These are phyloP conservation scores for Tuber brumale DNA, from an alignment of 495 filamentous ascomycete genomes.

Conservation along the genomic window DNA sequence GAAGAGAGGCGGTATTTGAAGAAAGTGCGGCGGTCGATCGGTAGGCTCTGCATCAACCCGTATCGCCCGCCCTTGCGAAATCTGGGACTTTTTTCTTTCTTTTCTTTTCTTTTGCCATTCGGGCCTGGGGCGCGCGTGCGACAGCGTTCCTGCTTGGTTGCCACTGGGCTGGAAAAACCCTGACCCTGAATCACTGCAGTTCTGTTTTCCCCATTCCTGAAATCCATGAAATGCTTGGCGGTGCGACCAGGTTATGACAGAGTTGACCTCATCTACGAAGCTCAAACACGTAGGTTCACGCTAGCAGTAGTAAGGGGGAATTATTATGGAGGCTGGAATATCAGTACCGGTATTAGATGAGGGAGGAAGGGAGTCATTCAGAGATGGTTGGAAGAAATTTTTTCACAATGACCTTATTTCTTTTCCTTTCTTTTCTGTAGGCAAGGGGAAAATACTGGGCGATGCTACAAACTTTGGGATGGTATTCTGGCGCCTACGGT, in stretches of 20 bases:
- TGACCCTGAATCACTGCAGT: background rate
- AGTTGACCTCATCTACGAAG: background rate
- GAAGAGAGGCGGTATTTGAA: slow-evolving; percentile 36
- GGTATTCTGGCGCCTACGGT: slow-evolving; percentile 2
- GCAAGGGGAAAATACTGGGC: background rate
- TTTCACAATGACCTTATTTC: background rate
- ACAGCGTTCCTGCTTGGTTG: background rate
- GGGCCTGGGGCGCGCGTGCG: background rate
- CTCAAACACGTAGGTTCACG: background rate
- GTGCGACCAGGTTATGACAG: background rate
- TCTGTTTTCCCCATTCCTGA: background rate
- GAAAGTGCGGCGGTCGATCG: slow-evolving; percentile 26
- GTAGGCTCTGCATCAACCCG: slow-evolving; percentile 29
- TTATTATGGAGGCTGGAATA: background rate
- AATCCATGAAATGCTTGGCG: background rate
- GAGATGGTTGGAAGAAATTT: background rate
- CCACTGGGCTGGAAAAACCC: background rate
- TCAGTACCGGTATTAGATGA: background rate
- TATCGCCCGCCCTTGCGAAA: slow-evolving; percentile 7
- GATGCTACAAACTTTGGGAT: background rate
- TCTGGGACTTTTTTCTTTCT: background rate
- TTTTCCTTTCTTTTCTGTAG: background rate
- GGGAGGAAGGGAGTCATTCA: background rate
- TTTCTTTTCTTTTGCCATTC: background rate
- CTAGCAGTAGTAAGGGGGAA: background rate